phyloP scores from a whole-genome alignment of 2,329 filamentous ascomycete genomes.

The Xylaria polymorpha region DNA sequence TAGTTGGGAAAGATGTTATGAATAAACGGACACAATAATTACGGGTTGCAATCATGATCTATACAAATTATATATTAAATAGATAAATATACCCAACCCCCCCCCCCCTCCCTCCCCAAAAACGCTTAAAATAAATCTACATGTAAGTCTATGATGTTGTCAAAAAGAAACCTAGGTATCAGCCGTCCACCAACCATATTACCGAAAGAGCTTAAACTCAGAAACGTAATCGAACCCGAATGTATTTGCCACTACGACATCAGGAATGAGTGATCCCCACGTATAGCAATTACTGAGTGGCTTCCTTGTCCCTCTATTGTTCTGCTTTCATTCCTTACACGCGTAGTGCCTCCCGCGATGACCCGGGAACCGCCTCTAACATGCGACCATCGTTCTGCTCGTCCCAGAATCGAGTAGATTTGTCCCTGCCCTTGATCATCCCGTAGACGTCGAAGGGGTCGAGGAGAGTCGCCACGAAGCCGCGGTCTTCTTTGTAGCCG shows the following conservation, averaged over 20 bases:
- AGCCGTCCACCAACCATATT: conserved; percentile 2
- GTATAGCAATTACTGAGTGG: background rate
- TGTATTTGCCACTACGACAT: background rate
- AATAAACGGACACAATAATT: background rate
- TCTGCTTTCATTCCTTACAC: background rate
- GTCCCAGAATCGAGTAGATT: conserved; percentile 54
- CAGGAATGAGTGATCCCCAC: too few species aligned
- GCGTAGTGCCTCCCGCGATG: background rate
- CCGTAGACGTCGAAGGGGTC: conserved; percentile 57
- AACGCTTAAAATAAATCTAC: background rate
- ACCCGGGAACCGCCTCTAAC: background rate
- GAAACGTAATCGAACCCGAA: background rate
- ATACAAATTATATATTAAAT: background rate
- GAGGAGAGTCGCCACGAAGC: conserved; percentile 56
- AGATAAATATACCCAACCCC: background rate
- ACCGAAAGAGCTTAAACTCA: background rate
- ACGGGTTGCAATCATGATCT: background rate
- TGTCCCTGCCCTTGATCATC: conserved; percentile 50
- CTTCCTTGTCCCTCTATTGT: too few species aligned
- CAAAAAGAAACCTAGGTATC: conserved; percentile 14
- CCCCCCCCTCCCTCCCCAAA: too few species aligned
- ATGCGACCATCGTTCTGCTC: conserved; percentile 20
- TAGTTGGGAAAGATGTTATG: background rate
- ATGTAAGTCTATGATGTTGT: background rate
- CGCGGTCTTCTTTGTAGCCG: conserved; percentile 62